Evolutionary conservation across 495 filamentous ascomycete genomes (phyloP), one percentile per base, ranked within the genome.

Genomic region (Aspergillus steynii): DNA sequence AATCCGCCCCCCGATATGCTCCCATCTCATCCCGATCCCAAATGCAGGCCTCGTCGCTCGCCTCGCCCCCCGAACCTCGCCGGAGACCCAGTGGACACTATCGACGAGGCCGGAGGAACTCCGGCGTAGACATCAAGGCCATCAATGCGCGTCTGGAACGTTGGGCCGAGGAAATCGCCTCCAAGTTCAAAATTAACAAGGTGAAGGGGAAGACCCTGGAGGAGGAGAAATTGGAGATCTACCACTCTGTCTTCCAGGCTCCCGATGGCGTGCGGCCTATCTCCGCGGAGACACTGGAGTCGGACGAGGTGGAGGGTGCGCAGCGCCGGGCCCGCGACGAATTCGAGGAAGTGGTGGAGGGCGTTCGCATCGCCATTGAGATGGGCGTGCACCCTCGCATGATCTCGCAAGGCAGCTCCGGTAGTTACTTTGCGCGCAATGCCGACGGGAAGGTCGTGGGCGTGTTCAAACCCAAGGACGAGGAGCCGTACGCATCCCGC

Each of bases 381-480:
- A 85, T 96, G 71, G 94, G 90, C 34, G 86, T 93, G 52, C 96
- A 99, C 72, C 95, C 95, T 27, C 91, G 88, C 57, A 89, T 98
- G 85, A 99, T 99, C 58, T 87, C 93, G 1, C 93, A 99, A 74
- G 95, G 95, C 29, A 96, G 92, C 73, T 97, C 93, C 5, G 95
- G 95, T 10, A 96, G 92, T 73, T 99, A 99, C 78, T 99, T 98
- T 82, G 96, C 95, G 55, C 83, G 93, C 61, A 94, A 97, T 68
- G 85, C 81, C 29, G 88, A 95, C 26, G 95, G 95, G 25, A 97
- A 96, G 75, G 89, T 96, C 14, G 92, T 99, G 15, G 95, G 93
- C 28, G 96, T 99, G 8, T 98, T 99, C 75, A 99, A 99, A 72
- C 95, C 95, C 42, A 99, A 99, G 76, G 95, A 99, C 71, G 95